A percentile compares a stretch with the other conserved stretches of the same genome.
Evolutionary conservation across 495 filamentous ascomycete genomes (phyloP).

Genomic region (Lasiosphaeria miniovina): DNA sequence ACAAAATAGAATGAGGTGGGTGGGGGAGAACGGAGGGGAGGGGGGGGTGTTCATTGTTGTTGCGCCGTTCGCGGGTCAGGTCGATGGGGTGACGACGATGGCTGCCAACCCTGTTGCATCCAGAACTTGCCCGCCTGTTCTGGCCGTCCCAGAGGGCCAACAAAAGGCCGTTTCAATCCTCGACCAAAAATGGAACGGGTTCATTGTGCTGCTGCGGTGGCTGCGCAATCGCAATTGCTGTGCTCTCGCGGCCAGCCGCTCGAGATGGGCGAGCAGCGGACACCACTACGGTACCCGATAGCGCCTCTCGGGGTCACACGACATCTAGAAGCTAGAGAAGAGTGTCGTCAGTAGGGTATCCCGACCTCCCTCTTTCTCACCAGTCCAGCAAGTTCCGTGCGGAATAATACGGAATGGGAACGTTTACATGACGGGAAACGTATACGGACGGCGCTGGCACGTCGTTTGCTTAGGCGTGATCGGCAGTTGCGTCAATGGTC

Average conservation of each 20-base stretch:
- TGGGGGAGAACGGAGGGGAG: not conserved
- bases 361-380: too few species aligned
- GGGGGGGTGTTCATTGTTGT: not conserved
- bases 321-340: slow-evolving; percentile 11
- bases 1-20: not conserved
- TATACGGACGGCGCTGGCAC: not conserved
- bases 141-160: not conserved
- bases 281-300: not conserved
- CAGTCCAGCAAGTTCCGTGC: too few species aligned
- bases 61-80: not conserved
- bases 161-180: not conserved
- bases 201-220: not conserved
- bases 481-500: not conserved
- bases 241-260: too few species aligned
- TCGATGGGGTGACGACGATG: not conserved
- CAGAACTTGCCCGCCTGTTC: not conserved
- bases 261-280: too few species aligned
- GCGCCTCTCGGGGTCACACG: slow-evolving; percentile 14
- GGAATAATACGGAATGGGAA: too few species aligned
- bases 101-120: not conserved
- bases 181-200: not conserved
- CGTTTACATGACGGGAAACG: not conserved
- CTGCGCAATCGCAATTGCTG: too few species aligned
- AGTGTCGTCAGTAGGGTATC: not conserved
- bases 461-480: not conserved